phyloP scores from a whole-genome alignment of 352 stramenopile species.

The Globisporangium paroecandrum region DNA sequence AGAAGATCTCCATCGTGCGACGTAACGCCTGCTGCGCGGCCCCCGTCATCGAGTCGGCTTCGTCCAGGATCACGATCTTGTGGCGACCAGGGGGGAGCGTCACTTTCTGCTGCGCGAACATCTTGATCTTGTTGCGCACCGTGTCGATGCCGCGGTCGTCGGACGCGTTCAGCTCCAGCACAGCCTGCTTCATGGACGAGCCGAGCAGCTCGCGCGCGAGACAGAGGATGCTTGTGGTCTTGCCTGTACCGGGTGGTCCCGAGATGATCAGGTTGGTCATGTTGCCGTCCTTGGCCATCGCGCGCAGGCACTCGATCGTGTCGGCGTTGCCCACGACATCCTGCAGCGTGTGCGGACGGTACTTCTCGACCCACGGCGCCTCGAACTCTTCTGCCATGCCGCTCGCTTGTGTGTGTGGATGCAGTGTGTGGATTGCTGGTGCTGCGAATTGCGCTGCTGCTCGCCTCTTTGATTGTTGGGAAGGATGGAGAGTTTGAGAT shows the following conservation, averaged over 20 bases:
- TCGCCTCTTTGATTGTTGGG: too few relatives aligned
- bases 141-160: constrained; percentile 92
- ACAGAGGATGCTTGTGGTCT: constrained; percentile 93
- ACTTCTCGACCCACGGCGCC: constrained; percentile 99
- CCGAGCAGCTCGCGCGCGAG: constrained; percentile 89
- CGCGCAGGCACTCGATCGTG: constrained; percentile 92
- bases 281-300: constrained; percentile 96
- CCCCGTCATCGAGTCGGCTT: constrained; percentile 98
- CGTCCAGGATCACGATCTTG: constrained; percentile 99
- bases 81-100: constrained; percentile 88
- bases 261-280: constrained; percentile 99
- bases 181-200: constrained; percentile 77
- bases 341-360: constrained; percentile 86
- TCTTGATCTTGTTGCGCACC: constrained; percentile 98
- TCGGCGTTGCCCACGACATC: constrained; percentile 99
- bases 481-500: too few relatives aligned
- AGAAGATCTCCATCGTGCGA: constrained; percentile 99
- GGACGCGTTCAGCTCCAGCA: constrained; percentile 98
- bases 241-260: constrained; percentile 90
- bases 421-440: background rate
- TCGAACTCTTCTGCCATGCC: constrained; percentile 80
- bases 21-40: constrained; percentile 97
- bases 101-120: constrained; percentile 99
- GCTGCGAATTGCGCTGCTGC: background rate
- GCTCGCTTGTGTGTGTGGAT: background rate